phyloP scores from a whole-genome alignment of 1,284 basidiomycete genomes.

The Microbotryomycetes sp. region DNA sequence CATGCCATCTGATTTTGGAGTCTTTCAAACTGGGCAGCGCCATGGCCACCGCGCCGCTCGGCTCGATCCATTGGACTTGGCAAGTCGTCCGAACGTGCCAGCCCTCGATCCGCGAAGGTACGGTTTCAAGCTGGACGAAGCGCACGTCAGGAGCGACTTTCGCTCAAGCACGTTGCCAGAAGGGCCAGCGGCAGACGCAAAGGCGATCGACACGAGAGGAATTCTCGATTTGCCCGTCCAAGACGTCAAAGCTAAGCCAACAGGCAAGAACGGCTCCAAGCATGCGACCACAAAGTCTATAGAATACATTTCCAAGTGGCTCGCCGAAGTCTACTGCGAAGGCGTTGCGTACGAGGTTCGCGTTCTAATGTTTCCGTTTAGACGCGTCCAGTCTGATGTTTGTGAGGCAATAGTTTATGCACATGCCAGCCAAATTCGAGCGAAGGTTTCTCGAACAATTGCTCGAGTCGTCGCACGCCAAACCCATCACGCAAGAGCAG shows the following conservation, averaged over 20 bases:
- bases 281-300: slow-evolving; percentile 55
- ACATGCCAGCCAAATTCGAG: slow-evolving; percentile 69
- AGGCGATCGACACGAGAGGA: slow-evolving; percentile 16
- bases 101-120: slow-evolving; percentile 73
- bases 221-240: slow-evolving; percentile 26
- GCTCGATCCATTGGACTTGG: slow-evolving; percentile 77
- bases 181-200: neutral
- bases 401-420: slow-evolving; percentile 60
- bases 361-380: neutral
- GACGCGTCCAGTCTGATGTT: too few relatives aligned
- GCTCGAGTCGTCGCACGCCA: slow-evolving; percentile 57
- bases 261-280: slow-evolving; percentile 48
- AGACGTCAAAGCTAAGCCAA: too few relatives aligned
- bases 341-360: slow-evolving; percentile 61
- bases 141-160: slow-evolving; percentile 55
- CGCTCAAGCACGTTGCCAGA: slow-evolving; percentile 39
- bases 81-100: slow-evolving; percentile 72
- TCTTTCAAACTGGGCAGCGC: slow-evolving; percentile 35
- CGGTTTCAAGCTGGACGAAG: slow-evolving; percentile 51
- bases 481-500: slow-evolving; percentile 37
- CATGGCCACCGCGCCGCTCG: slow-evolving; percentile 71
- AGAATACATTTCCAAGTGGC: slow-evolving; percentile 58
- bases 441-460: slow-evolving; percentile 76
- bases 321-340: slow-evolving; percentile 67
- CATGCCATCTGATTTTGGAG: neutral